Conservation (phyloP, 805 yeast genomes). For the Komagataella phaffii region DNA sequence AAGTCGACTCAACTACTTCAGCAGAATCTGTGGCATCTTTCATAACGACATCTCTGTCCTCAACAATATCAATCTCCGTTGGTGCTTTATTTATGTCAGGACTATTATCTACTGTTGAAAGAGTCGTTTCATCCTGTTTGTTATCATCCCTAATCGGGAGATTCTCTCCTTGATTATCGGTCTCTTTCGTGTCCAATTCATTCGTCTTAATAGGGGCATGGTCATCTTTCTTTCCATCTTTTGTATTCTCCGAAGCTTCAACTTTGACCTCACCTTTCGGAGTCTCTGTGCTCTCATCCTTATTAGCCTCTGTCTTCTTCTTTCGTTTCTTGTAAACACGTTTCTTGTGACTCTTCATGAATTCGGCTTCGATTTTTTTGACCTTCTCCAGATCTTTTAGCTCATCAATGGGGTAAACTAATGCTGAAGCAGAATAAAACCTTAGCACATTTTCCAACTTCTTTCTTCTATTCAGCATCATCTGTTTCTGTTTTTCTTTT, state of each 20-base stretch:
- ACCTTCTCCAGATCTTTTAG: constrained; percentile 30
- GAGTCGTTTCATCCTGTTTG: constrained; percentile 3
- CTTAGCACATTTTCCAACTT: constrained; percentile 50
- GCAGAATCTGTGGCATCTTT: background rate
- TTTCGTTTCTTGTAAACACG: constrained; percentile 24
- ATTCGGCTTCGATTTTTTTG: constrained; percentile 5
- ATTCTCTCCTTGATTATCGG: constrained; percentile 1
- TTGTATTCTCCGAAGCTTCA: constrained; percentile 2
- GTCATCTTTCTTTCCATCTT: background rate
- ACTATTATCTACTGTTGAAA: no score
- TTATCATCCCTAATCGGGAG: constrained; percentile 1
- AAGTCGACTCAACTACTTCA: background rate
- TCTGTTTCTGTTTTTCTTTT: constrained; percentile 63
- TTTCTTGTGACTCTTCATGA: constrained; percentile 1
- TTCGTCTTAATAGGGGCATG: background rate
- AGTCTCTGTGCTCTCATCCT: constrained; percentile 17
- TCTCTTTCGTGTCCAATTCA: background rate
- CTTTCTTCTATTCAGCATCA: constrained; percentile 51
- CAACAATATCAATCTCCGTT: background rate
- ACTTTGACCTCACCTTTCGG: constrained; percentile 4
- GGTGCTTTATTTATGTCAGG: no score
- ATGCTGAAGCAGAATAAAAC: constrained; percentile 30
- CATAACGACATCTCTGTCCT: background rate
- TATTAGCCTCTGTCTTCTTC: constrained; percentile 20
- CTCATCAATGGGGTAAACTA: constrained; percentile 54